These are phyloP conservation scores for Penicillium paxilli DNA, from an alignment of 495 filamentous ascomycete species.

Conservation along the genomic window DNA sequence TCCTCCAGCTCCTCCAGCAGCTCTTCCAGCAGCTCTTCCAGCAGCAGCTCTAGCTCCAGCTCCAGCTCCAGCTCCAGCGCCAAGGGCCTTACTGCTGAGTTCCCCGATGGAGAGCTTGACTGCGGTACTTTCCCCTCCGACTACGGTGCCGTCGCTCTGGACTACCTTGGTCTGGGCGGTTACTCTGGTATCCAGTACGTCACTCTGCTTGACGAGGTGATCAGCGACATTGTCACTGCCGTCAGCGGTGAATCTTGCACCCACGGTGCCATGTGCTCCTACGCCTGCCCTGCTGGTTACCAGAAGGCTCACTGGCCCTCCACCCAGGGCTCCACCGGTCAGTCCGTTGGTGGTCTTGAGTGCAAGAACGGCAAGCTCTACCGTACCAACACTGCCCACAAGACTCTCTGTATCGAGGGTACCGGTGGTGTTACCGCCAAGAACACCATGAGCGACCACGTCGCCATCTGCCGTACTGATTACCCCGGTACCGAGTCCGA, in stretches of 20 bases:
- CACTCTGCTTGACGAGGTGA: constrained; percentile 32
- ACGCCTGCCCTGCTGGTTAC: constrained; percentile 88
- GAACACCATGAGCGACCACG: constrained; percentile 65
- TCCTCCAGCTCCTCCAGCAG: constrained; percentile 12
- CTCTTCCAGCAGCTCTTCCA: constrained; percentile 15
- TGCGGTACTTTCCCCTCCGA: constrained; percentile 76
- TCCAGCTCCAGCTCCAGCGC: constrained; percentile 31
- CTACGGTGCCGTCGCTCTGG: constrained; percentile 75
- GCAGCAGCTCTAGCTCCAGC: constrained; percentile 16
- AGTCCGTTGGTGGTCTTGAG: constrained; percentile 86
- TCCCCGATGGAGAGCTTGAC: constrained; percentile 73
- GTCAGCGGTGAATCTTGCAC: constrained; percentile 57
- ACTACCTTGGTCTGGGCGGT: constrained; percentile 68
- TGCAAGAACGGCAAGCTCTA: constrained; percentile 76
- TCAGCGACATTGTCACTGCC: constrained; percentile 64
- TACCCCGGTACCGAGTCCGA: constrained; percentile 89
- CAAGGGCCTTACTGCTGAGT: constrained; percentile 62
- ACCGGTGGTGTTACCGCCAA: constrained; percentile 66
- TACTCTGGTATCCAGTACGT: constrained; percentile 80
- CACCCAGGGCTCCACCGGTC: constrained; percentile 74
- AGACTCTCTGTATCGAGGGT: constrained; percentile 75
- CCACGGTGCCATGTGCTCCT: constrained; percentile 78
- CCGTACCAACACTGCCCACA: constrained; percentile 65
- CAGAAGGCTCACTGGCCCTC: constrained; percentile 91
- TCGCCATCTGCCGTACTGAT: constrained; percentile 89